These are phyloP conservation scores for Fragosphaeria purpurea DNA, from an alignment of 2,329 filamentous ascomycete genomes.

Conservation along the genomic window DNA sequence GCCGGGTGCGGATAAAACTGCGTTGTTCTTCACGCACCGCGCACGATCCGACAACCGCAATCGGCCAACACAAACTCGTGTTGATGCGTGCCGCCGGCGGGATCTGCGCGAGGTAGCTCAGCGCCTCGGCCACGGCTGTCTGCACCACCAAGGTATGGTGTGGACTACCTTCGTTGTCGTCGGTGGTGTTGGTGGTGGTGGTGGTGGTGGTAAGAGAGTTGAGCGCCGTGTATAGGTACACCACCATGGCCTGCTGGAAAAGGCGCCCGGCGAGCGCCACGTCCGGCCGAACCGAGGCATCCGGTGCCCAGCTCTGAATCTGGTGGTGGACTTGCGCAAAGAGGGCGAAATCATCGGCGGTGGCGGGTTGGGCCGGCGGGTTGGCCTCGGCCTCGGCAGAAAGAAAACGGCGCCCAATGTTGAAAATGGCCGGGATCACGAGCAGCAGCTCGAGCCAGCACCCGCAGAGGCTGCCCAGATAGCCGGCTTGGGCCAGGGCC, in stretches of 20 bases:
- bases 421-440: slow-evolving; percentile 29
- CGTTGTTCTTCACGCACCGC: slow-evolving; percentile 24
- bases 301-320: slow-evolving; percentile 30
- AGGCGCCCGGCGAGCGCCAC: slow-evolving; percentile 30
- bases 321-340: slow-evolving; percentile 24
- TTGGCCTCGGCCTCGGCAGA: not conserved
- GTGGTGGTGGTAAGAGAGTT: not conserved
- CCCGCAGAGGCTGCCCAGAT: slow-evolving; percentile 27
- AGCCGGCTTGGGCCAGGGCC: slow-evolving; percentile 20
- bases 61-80: slow-evolving; percentile 29
- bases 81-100: slow-evolving; percentile 25
- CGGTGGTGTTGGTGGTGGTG: no score
- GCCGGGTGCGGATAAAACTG: slow-evolving; percentile 23
- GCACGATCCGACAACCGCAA: slow-evolving; percentile 28
- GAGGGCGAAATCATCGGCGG: slow-evolving; percentile 25
- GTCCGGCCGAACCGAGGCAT: slow-evolving; percentile 23
- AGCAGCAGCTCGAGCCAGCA: slow-evolving; percentile 30
- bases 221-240: slow-evolving; percentile 26
- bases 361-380: no score
- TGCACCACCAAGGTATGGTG: not conserved
- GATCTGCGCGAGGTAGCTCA: slow-evolving; percentile 22
- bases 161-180: no score
- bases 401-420: slow-evolving; percentile 26
- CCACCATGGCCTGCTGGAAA: slow-evolving; percentile 33
- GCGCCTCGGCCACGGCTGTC: slow-evolving; percentile 20